Percentiles rank a stretch among this genome's conserved stretches.
Evolutionary conservation across 306 rosid genomes (phyloP).

Genomic region (Cercis canadensis): DNA sequence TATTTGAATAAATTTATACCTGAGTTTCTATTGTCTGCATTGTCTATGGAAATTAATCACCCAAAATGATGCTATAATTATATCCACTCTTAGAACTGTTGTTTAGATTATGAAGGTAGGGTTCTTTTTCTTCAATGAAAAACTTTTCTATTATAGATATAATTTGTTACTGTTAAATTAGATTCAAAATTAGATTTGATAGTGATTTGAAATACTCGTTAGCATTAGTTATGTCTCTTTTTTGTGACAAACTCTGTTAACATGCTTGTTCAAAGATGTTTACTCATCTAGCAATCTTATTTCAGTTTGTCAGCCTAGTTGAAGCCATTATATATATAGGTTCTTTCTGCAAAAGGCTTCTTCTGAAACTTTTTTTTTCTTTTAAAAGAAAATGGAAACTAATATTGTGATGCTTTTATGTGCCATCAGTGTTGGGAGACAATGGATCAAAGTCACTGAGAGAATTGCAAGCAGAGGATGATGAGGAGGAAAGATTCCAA

Average conservation of each 20-base stretch:
- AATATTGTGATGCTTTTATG: conserved; percentile 33
- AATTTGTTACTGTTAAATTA: too few relatives aligned
- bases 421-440: conserved; percentile 50
- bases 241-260: conserved; percentile 29
- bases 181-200: too few relatives aligned
- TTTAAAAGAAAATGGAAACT: conserved; percentile 13
- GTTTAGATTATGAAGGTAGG: too few relatives aligned
- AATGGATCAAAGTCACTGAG: conserved; percentile 55
- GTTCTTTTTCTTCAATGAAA: too few relatives aligned
- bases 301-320: conserved; percentile 20
- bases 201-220: conserved; percentile 26
- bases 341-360: conserved; percentile 20
- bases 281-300: neutral
- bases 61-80: neutral
- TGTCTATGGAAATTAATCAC: conserved; percentile 25
- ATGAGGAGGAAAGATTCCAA: conserved; percentile 92
- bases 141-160: too few relatives aligned
- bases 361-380: conserved; percentile 30
- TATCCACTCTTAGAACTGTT: too few relatives aligned
- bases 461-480: conserved; percentile 68
- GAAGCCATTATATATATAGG: neutral
- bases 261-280: conserved; percentile 14
- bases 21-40: neutral
- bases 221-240: conserved; percentile 26
- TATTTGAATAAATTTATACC: neutral